These are phyloP conservation scores for Botrytis porri DNA, from an alignment of 2,329 filamentous ascomycete genomes.

Conservation along the genomic window DNA sequence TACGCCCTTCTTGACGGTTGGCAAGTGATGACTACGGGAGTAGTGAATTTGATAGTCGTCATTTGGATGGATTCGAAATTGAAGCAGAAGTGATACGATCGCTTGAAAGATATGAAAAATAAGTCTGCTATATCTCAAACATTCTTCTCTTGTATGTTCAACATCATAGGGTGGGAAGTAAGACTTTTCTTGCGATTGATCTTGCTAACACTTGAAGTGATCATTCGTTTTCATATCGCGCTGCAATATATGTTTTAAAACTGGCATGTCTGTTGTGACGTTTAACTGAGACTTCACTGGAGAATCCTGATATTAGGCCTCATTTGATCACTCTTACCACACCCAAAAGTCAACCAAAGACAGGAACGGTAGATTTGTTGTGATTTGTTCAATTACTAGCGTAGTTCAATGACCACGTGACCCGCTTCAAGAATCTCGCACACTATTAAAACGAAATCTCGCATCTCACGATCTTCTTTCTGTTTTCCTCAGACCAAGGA, in stretches of 20 bases:
- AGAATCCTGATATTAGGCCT: rapidly evolving
- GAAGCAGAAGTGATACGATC: neutral
- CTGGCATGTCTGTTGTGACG: neutral
- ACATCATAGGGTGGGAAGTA: neutral
- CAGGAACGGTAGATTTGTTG: neutral
- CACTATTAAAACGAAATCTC: neutral
- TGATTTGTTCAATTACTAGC: neutral
- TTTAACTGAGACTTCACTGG: neutral
- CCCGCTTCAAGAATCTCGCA: neutral
- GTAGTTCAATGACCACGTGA: neutral
- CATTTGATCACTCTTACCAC: neutral
- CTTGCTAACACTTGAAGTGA: neutral
- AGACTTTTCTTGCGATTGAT: neutral
- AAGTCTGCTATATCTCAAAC: neutral
- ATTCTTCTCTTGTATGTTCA: neutral
- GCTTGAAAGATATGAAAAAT: neutral
- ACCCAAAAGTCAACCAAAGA: neutral
- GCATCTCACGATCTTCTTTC: neutral
- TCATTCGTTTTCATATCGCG: neutral
- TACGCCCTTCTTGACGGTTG: neutral
- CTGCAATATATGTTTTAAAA: neutral
- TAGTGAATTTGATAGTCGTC: neutral
- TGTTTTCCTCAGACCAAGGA: neutral
- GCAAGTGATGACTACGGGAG: neutral
- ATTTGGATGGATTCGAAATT: neutral